phyloP scores from a whole-genome alignment of 2,329 filamentous ascomycete species.

The Amauroascus verrucosus region DNA sequence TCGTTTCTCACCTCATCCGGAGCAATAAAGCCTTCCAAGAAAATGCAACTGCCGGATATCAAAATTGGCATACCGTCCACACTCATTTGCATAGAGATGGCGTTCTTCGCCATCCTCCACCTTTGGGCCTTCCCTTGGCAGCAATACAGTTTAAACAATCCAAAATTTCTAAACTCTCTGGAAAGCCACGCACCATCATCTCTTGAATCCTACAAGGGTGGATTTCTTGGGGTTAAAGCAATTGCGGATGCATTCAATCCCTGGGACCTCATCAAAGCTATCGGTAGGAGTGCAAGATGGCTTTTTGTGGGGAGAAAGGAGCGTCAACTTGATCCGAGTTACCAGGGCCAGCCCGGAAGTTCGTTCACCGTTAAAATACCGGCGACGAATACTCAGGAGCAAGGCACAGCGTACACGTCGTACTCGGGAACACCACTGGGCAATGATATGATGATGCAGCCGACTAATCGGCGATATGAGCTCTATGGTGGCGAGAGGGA shows the following conservation, averaged over 20 bases:
- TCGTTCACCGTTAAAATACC: slow-evolving; percentile 24
- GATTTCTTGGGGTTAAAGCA: slow-evolving; percentile 54
- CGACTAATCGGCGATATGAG: background rate
- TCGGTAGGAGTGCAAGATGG: slow-evolving; percentile 69
- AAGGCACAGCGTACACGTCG: background rate
- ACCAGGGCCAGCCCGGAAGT: slow-evolving; percentile 23
- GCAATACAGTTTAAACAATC: slow-evolving; percentile 44
- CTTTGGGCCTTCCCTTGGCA: slow-evolving; percentile 72
- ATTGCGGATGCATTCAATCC: slow-evolving; percentile 64
- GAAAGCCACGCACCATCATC: slow-evolving; percentile 30
- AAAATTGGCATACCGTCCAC: slow-evolving; percentile 61
- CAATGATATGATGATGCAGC: slow-evolving; percentile 8
- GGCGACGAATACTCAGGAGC: background rate
- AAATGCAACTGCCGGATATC: slow-evolving; percentile 62
- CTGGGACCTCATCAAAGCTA: slow-evolving; percentile 73
- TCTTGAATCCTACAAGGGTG: slow-evolving; percentile 43
- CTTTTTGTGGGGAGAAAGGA: slow-evolving; percentile 60
- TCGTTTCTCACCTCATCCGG: slow-evolving; percentile 53
- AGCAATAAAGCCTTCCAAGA: slow-evolving; percentile 51
- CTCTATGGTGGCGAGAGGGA: slow-evolving; percentile 24
- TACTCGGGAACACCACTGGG: background rate
- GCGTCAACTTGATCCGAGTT: slow-evolving; percentile 34
- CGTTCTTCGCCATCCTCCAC: slow-evolving; percentile 65
- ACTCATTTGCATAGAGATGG: slow-evolving; percentile 49
- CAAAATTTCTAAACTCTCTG: slow-evolving; percentile 37